phyloP scores from a whole-genome alignment of 495 filamentous ascomycete species.

The Neurospora sp. region DNA sequence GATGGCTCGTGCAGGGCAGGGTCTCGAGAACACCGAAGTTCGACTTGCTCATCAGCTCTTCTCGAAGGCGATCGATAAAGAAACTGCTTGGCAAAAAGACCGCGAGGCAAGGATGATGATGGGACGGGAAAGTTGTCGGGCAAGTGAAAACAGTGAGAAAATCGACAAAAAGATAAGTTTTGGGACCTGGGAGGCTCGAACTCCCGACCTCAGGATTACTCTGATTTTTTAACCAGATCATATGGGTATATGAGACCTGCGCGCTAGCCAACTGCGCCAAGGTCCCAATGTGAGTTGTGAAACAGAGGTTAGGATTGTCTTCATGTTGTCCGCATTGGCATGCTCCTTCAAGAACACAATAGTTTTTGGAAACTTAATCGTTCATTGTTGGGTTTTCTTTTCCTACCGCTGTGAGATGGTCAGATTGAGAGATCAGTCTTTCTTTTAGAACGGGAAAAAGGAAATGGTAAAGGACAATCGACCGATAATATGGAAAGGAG shows the following conservation, averaged over 20 bases:
- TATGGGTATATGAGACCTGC: slow-evolving; percentile 10
- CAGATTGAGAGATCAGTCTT: too few species aligned
- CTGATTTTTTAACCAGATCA: slow-evolving; percentile 11
- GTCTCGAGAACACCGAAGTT: neutral
- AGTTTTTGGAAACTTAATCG: neutral
- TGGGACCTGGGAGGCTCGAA: slow-evolving; percentile 14
- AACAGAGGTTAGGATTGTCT: neutral
- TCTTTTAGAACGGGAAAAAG: too few species aligned
- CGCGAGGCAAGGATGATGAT: neutral
- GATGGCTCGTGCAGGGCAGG: neutral
- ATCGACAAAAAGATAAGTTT: neutral
- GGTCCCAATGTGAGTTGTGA: neutral
- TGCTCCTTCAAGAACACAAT: neutral
- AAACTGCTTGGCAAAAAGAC: neutral
- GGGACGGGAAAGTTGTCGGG: neutral
- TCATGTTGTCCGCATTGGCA: neutral
- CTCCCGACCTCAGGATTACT: slow-evolving; percentile 14
- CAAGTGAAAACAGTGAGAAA: neutral
- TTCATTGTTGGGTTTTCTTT: neutral
- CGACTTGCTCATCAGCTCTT: neutral
- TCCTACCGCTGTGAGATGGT: too few species aligned
- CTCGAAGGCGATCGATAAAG: neutral
- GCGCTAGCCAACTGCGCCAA: slow-evolving; percentile 15
- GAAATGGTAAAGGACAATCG: too few species aligned
- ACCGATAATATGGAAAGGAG: too few species aligned